Evolutionary conservation across 179 eudicot species (phyloP).

Genomic region (Dionaea muscipula): DNA sequence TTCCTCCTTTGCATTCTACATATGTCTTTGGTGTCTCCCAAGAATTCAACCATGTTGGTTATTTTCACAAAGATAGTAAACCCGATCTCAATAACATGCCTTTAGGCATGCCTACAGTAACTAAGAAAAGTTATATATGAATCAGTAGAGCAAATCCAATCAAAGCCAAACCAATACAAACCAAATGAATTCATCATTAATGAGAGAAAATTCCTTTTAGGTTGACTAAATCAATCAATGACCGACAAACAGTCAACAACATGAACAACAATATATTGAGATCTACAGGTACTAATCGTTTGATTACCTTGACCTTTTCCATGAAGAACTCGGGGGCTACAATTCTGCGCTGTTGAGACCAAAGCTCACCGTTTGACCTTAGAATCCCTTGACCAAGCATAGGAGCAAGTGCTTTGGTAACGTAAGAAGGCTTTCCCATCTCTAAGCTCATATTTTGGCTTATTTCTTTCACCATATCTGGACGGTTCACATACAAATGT

Average conservation of each 20-base stretch:
- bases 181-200: too few species aligned
- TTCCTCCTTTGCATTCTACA: too few species aligned
- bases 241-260: background rate
- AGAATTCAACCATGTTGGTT: too few species aligned
- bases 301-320: slow-evolving; percentile 71
- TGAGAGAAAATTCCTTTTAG: too few species aligned
- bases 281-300: background rate
- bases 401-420: slow-evolving; percentile 64
- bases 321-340: slow-evolving; percentile 65
- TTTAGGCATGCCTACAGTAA: too few species aligned
- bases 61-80: too few species aligned
- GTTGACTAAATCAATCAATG: too few species aligned
- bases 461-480: slow-evolving; percentile 64
- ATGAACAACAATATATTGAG: background rate
- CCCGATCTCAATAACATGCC: too few species aligned
- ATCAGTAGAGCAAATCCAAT: too few species aligned
- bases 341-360: slow-evolving; percentile 72
- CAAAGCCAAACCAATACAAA: too few species aligned
- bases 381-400: slow-evolving; percentile 76
- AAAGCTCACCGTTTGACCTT: slow-evolving; percentile 51
- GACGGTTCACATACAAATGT: slow-evolving; percentile 54
- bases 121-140: too few species aligned
- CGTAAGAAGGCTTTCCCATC: slow-evolving; percentile 63
- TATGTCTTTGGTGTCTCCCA: too few species aligned
- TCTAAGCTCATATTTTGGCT: slow-evolving; percentile 34